A percentile compares a stretch with the other conserved stretches of the same genome.
Conservation (phyloP, 1,139 yeast species). For the Kurtzmaniella quercitrusa region DNA sequence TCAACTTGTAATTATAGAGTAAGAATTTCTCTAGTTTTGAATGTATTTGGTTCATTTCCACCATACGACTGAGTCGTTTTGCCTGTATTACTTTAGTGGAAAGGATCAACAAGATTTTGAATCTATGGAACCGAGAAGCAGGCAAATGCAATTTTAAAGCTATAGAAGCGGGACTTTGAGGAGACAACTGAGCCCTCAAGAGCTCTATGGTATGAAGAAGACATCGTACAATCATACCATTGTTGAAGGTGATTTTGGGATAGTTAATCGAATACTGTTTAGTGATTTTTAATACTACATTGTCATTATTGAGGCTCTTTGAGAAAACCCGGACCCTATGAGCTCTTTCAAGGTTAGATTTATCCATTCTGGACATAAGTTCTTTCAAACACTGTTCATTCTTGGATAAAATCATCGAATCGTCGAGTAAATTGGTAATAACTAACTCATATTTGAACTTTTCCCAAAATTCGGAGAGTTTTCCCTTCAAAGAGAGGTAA, state of each 20-base stretch:
- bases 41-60: conserved; percentile 23
- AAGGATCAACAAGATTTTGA: conserved; percentile 29
- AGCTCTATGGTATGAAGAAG: conserved; percentile 10
- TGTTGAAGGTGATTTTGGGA: conserved; percentile 5
- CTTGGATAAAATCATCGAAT: conserved; percentile 40
- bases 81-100: conserved; percentile 28
- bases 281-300: conserved; percentile 16
- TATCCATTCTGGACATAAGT: background rate
- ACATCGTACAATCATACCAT: conserved; percentile 6
- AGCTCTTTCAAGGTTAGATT: background rate
- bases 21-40: conserved; percentile 27
- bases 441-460: conserved; percentile 39
- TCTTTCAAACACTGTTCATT: conserved; percentile 32
- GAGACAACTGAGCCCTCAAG: background rate
- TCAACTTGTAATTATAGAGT: conserved; percentile 32
- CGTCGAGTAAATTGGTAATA: conserved; percentile 38
- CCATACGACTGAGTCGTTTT: conserved; percentile 19
- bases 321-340: background rate
- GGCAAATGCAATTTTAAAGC: background rate
- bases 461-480: conserved; percentile 31
- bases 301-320: conserved; percentile 13
- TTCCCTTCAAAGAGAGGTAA: conserved; percentile 20
- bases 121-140: conserved; percentile 8
- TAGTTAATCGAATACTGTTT: conserved; percentile 14
- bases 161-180: background rate